Base-by-base conservation (phyloP, 257 asterid genomes). In the Solanum etuberosum region DNA sequence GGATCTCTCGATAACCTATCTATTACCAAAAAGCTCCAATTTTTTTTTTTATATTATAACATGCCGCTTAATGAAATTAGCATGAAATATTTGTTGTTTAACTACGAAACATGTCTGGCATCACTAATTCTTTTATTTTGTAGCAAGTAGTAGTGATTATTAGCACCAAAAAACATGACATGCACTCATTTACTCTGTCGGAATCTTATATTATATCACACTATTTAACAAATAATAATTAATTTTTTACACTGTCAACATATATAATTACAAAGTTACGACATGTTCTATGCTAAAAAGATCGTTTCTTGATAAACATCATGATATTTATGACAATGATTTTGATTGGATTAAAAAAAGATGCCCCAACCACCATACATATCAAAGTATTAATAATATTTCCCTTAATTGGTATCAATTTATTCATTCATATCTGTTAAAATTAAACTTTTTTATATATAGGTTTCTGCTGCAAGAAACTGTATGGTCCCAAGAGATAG, bases 401-500 rank as follows among this genome's bases (percentile, higher is more conserved):
- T 43, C 16, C 65, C 84, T 15, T 46, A 40, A 76, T 76, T 16
- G 18, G 40, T 16, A 16, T 14, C 3, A 43, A 43, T 15, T 43
- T 7, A 27, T 78, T 27, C 38, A 43, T 43, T 25, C n/a, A 78
- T 46, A 48, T 80, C 5, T 80, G 18, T 18, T 43, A 9, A 46
- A 80, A 80, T 80, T 46, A 27, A 27, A 29, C 40, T 27, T 25
- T 25, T 80, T 43, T 29, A 25, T 74, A 48, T 40, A 83, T 83
- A 74, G 87, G 78, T 88, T 25, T 74, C 25, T 84, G 84, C 68
- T 89, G 89, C 85, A 48, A 90, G 72, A 86, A 84, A 88, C 51
- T 89, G 84, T 32, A 91, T 90, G 93, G 92, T 87, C 88, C 89
- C 85, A 68, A 59, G 46, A 76, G 90, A 77, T 88, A 88, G 91